phyloP scores from a whole-genome alignment of 805 yeast genomes.

The Barnettozyma vustinii region DNA sequence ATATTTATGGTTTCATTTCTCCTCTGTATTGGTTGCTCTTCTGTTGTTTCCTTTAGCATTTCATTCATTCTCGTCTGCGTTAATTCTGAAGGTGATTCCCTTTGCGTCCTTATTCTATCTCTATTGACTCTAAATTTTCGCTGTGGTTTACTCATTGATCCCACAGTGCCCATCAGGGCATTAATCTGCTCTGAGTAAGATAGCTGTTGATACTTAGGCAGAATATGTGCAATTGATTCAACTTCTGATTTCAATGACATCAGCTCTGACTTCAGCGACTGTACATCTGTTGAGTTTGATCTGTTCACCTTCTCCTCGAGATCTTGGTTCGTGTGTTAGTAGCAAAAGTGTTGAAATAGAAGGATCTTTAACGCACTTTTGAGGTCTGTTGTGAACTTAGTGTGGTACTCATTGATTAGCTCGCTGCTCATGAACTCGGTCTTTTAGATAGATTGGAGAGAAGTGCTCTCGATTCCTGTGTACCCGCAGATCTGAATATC shows the following conservation, averaged over 20 bases:
- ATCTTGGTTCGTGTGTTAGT: neutral
- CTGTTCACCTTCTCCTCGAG: neutral
- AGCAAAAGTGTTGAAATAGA: neutral
- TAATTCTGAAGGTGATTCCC: neutral
- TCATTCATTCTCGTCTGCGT: neutral
- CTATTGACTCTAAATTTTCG: conserved; percentile 10
- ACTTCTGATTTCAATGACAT: conserved; percentile 11
- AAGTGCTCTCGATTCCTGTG: neutral
- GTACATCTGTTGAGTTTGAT: neutral
- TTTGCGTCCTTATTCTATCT: conserved; percentile 1
- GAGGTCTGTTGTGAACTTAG: neutral
- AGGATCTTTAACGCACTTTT: neutral
- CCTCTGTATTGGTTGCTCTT: neutral
- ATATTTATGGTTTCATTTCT: neutral
- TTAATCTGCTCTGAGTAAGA: conserved; percentile 17
- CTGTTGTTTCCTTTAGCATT: neutral
- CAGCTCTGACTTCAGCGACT: conserved; percentile 6
- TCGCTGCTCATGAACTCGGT: neutral
- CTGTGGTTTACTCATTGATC: neutral
- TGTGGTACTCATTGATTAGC: conserved; percentile 1
- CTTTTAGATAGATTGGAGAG: neutral
- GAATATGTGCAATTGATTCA: conserved; percentile 14
- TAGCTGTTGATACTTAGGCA: conserved; percentile 20
- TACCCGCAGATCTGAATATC: too few relatives aligned
- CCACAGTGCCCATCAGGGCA: conserved; percentile 5